Evolutionary conservation across 2,329 filamentous ascomycete genomes (phyloP).

Genomic region (Septoria petroselini): DNA sequence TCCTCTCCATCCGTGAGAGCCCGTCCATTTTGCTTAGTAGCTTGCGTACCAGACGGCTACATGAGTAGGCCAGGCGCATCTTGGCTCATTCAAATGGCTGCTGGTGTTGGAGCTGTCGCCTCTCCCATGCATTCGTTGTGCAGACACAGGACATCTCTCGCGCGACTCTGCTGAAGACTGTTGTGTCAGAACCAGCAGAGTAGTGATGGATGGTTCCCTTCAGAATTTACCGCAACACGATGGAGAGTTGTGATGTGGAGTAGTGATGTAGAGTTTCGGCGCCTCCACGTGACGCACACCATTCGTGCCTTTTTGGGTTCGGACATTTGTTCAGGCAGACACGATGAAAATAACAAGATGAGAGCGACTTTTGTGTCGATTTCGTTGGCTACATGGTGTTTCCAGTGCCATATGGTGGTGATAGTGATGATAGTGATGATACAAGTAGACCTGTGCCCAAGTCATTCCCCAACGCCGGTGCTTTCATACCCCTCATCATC

Average conservation of each 20-base stretch:
- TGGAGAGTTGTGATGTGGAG: too few species aligned
- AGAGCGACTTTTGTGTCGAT: not conserved
- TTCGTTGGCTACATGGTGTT: conserved; percentile 8
- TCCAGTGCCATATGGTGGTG: not conserved
- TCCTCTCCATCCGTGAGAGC: not conserved
- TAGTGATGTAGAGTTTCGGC: too few species aligned
- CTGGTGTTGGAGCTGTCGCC: too few species aligned
- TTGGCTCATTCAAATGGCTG: too few species aligned
- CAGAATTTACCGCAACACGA: too few species aligned
- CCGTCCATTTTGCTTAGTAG: not conserved
- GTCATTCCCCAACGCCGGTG: conserved; percentile 13
- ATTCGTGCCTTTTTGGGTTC: not conserved
- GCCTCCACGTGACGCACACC: not conserved
- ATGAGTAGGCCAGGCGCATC: too few species aligned
- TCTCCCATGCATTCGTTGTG: too few species aligned
- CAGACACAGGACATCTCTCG: too few species aligned
- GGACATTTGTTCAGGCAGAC: too few species aligned
- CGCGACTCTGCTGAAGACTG: too few species aligned
- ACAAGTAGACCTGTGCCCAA: conserved; percentile 1
- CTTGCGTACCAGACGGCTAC: not conserved
- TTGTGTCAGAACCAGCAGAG: too few species aligned
- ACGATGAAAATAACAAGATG: not conserved
- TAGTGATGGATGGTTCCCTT: too few species aligned
- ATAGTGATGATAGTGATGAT: not conserved
- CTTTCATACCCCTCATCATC: conserved; percentile 12